Evolutionary conservation across 805 yeast genomes (phyloP).

Genomic region (Suhomyces xylopsoci): DNA sequence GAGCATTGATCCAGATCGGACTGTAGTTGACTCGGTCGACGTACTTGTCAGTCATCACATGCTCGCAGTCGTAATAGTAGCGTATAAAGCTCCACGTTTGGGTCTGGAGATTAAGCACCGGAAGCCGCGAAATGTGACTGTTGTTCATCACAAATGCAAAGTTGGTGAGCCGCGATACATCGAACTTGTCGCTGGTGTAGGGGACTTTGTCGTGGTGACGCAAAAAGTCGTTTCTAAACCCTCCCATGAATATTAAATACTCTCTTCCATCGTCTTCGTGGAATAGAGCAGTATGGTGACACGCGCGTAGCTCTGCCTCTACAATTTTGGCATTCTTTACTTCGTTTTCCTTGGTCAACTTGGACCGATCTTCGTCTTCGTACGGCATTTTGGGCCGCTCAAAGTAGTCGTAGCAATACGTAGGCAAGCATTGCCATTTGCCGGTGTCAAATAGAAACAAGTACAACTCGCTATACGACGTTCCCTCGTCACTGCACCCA

Average conservation of each 20-base stretch:
- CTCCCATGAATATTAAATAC: slow-evolving; percentile 38
- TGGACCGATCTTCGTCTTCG: slow-evolving; percentile 28
- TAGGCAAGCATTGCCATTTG: slow-evolving; percentile 31
- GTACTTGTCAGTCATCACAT: slow-evolving; percentile 21
- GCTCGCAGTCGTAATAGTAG: slow-evolving; percentile 30
- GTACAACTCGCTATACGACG: slow-evolving; percentile 33
- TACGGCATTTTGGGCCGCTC: slow-evolving; percentile 22
- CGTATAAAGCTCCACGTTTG: slow-evolving; percentile 40
- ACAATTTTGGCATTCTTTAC: slow-evolving; percentile 24
- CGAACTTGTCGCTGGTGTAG: slow-evolving; percentile 32
- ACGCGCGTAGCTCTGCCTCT: slow-evolving; percentile 41
- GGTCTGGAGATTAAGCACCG: slow-evolving; percentile 36
- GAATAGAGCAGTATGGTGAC: slow-evolving; percentile 38
- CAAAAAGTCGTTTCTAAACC: slow-evolving; percentile 36
- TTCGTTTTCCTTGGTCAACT: slow-evolving; percentile 21
- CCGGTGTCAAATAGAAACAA: slow-evolving; percentile 32
- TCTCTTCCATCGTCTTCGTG: slow-evolving; percentile 32
- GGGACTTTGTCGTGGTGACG: slow-evolving; percentile 29
- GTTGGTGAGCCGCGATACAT: slow-evolving; percentile 31
- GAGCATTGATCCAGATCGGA: slow-evolving; percentile 25
- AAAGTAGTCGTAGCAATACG: slow-evolving; percentile 37
- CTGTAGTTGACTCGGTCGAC: slow-evolving; percentile 16
- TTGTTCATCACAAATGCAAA: slow-evolving; percentile 27
- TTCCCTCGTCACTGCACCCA: slow-evolving; percentile 30
- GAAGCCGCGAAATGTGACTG: slow-evolving; percentile 28